Percentiles rank a stretch among this genome's conserved stretches.
These are phyloP conservation scores for Sporothrix humicola DNA, from an alignment of 2,329 filamentous ascomycete species.

Conservation along the genomic window DNA sequence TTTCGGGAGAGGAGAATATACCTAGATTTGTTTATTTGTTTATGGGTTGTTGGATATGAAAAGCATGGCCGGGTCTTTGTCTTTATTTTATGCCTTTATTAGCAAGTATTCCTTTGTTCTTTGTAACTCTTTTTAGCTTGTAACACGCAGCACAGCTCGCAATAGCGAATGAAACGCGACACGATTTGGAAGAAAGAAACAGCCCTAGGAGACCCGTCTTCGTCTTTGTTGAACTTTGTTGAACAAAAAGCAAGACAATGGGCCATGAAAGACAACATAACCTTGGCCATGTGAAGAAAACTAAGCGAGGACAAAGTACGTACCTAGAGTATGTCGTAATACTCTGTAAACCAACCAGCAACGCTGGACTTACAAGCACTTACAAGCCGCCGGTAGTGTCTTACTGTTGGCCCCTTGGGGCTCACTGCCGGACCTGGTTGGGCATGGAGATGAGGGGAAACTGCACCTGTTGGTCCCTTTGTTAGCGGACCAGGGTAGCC, in stretches of 20 bases:
- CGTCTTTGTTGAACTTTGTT: neutral
- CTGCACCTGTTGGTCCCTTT: neutral
- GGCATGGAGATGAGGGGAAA: neutral
- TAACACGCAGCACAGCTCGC: neutral
- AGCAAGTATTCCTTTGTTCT: neutral
- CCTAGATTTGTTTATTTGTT: neutral
- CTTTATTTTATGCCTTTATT: constrained; percentile 4
- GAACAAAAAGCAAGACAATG: neutral
- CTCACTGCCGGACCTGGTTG: neutral
- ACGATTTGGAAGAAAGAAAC: neutral
- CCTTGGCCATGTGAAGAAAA: neutral
- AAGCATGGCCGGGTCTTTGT: neutral
- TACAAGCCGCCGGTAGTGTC: neutral
- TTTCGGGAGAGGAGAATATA: neutral
- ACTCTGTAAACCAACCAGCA: too few relatives aligned
- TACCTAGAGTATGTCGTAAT: too few relatives aligned
- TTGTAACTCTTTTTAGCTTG: neutral
- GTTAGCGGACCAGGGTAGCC: neutral
- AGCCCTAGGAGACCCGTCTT: neutral
- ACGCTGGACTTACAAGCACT: neutral
- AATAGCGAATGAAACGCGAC: constrained; percentile 21
- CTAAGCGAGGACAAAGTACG: neutral
- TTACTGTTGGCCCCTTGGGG: constrained; percentile 1
- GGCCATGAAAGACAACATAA: neutral
- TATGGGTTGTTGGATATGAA: constrained; percentile 14